phyloP scores from a whole-genome alignment of 2,329 filamentous ascomycete species.

The Ophiobolus disseminans region DNA sequence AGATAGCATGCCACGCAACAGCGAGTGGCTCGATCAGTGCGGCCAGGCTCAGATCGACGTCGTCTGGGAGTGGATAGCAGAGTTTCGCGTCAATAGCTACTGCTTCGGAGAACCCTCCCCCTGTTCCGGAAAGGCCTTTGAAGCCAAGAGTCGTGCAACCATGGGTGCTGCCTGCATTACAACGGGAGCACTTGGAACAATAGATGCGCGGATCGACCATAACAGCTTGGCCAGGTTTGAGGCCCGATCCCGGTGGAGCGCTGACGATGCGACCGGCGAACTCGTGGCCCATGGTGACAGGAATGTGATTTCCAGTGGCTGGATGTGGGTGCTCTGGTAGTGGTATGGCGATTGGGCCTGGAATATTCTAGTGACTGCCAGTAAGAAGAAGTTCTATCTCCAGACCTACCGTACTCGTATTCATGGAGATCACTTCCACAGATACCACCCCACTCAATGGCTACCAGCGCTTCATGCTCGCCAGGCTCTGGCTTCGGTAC shows the following conservation, averaged over 20 bases:
- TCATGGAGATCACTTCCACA: constrained; percentile 42
- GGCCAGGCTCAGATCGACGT: constrained; percentile 30
- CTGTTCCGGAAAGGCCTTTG: constrained; percentile 32
- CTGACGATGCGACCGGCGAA: constrained; percentile 37
- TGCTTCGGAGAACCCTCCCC: constrained; percentile 37
- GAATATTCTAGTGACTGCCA: background rate
- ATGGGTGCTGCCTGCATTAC: constrained; percentile 22
- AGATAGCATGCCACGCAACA: constrained; percentile 40
- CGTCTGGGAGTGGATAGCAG: constrained; percentile 31
- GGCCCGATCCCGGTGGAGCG: constrained; percentile 21
- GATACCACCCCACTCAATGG: constrained; percentile 41
- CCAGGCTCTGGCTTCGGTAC: constrained; percentile 29
- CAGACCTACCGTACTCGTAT: constrained; percentile 30
- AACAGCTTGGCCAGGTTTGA: constrained; percentile 35
- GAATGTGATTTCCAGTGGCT: constrained; percentile 24
- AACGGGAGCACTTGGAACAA: constrained; percentile 33
- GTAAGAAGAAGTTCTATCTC: background rate
- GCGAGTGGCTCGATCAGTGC: constrained; percentile 40
- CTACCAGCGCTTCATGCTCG: constrained; percentile 34
- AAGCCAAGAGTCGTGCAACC: constrained; percentile 33
- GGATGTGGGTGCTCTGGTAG: constrained; percentile 28
- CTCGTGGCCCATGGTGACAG: constrained; percentile 43
- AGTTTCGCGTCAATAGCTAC: constrained; percentile 31
- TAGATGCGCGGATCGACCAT: constrained; percentile 40
- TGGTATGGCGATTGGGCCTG: constrained; percentile 24